A percentile compares a stretch with the other conserved stretches of the same genome.
Evolutionary conservation across 805 yeast genomes (phyloP).

Genomic region (Lachancea thermotolerans): DNA sequence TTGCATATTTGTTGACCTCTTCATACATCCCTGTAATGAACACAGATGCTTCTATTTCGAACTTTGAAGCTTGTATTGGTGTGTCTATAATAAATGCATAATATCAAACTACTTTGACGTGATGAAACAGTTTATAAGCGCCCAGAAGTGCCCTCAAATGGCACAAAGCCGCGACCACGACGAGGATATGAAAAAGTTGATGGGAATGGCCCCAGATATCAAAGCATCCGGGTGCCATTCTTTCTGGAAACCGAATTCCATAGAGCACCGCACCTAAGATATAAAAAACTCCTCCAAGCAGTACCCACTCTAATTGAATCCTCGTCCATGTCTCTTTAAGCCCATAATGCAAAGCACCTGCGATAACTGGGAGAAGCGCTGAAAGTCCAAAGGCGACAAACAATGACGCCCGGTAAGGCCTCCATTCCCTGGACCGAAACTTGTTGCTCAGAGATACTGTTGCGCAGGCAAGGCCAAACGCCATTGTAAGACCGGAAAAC

Average conservation of each 20-base stretch:
- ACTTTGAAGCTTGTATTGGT: too few relatives aligned
- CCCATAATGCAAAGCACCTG: constrained; percentile 48
- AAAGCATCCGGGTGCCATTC: constrained; percentile 51
- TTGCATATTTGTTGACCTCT: constrained; percentile 7
- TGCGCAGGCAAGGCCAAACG: constrained; percentile 57
- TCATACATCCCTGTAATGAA: too few relatives aligned
- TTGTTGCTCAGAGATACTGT: constrained; percentile 54
- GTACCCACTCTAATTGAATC: constrained; percentile 54
- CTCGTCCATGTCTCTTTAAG: constrained; percentile 40
- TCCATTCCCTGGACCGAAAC: constrained; percentile 65
- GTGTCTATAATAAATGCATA: too few relatives aligned
- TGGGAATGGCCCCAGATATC: constrained; percentile 78
- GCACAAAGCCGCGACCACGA: constrained; percentile 67
- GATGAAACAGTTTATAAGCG: constrained; percentile 48
- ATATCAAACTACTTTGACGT: background rate
- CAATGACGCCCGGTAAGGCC: constrained; percentile 70
- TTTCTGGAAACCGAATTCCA: constrained; percentile 75
- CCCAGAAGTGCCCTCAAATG: constrained; percentile 60
- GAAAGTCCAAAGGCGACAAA: constrained; percentile 77
- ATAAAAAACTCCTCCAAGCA: constrained; percentile 67
- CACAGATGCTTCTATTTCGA: too few relatives aligned
- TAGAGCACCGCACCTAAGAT: constrained; percentile 74
- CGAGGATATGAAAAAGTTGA: constrained; percentile 74
- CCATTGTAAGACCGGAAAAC: constrained; percentile 41
- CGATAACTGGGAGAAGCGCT: constrained; percentile 62